Conservation (phyloP, 305 asterid genomes). For the Fraxinus sp. region DNA sequence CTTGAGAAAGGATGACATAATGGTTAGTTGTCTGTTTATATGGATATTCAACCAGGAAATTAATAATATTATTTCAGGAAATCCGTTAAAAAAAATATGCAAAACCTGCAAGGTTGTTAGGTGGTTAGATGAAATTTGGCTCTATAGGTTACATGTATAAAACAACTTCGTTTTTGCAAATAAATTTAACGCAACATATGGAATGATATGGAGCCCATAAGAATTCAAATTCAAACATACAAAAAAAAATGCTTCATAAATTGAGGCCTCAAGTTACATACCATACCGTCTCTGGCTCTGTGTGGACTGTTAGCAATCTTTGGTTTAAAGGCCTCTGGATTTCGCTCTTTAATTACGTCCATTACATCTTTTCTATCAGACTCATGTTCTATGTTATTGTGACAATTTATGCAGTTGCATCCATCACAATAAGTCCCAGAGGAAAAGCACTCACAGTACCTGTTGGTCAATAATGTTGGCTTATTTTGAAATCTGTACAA, state of each 20-base stretch:
- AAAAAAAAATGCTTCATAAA: slow-evolving; percentile 13
- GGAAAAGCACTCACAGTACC: slow-evolving; percentile 81
- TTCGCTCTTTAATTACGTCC: slow-evolving; percentile 42
- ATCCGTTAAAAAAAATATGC: neutral
- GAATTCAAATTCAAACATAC: neutral
- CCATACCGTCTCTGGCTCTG: slow-evolving; percentile 43
- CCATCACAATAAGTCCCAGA: slow-evolving; percentile 64
- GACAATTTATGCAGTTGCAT: slow-evolving; percentile 59
- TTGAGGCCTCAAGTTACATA: slow-evolving; percentile 32
- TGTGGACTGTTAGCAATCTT: slow-evolving; percentile 52
- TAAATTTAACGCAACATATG: neutral
- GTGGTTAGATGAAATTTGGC: neutral
- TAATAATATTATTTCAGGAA: neutral
- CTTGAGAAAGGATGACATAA: neutral
- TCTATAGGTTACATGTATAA: neutral
- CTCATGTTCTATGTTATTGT: slow-evolving; percentile 49
- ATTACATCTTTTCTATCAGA: slow-evolving; percentile 42
- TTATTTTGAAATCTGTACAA: slow-evolving; percentile 19
- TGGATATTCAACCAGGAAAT: neutral
- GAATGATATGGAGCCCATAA: neutral
- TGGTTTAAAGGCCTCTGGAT: slow-evolving; percentile 57
- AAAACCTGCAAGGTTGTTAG: neutral
- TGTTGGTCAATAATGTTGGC: slow-evolving; percentile 32
- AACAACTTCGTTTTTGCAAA: neutral
- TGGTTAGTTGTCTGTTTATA: neutral